Evolutionary conservation across 176 grass and related monocot genomes (phyloP).

Genomic region (Melocanna baccifera): DNA sequence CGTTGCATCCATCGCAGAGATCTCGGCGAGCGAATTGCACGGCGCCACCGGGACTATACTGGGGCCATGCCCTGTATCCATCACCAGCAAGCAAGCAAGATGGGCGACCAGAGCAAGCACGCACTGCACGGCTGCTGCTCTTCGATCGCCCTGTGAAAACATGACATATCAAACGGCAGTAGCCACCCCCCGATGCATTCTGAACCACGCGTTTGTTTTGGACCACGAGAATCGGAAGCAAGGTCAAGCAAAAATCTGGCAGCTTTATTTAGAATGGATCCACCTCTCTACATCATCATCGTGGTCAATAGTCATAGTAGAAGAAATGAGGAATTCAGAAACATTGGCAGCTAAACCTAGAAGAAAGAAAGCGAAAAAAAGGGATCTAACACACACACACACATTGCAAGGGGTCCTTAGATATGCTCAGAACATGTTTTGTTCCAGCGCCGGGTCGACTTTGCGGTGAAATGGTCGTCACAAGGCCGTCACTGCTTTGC

Average conservation of each 20-base stretch:
- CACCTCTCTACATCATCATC: constrained; percentile 38
- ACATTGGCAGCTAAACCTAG: constrained; percentile 28
- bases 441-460: constrained; percentile 1
- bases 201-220: constrained; percentile 23
- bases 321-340: constrained; percentile 11
- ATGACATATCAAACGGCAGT: not conserved
- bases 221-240: constrained; percentile 11
- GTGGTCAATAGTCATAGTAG: not conserved
- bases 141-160: constrained; percentile 1
- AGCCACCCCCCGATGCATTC: constrained; percentile 12
- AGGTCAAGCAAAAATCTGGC: constrained; percentile 7
- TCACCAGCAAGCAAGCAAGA: constrained; percentile 30
- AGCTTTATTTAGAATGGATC: constrained; percentile 48
- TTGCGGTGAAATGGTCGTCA: not conserved
- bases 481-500: constrained; percentile 32
- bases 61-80: constrained; percentile 26
- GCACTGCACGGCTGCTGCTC: not conserved
- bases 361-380: not conserved
- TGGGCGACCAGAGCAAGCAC: not conserved
- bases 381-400: constrained; percentile 19
- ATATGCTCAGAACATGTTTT: constrained; percentile 12
- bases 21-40: constrained; percentile 38
- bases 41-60: not conserved
- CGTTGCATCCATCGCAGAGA: constrained; percentile 26
- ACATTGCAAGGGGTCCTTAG: constrained; percentile 25